These are phyloP conservation scores for Aspergillus bridgeri DNA, from an alignment of 495 filamentous ascomycete species.

Conservation along the genomic window DNA sequence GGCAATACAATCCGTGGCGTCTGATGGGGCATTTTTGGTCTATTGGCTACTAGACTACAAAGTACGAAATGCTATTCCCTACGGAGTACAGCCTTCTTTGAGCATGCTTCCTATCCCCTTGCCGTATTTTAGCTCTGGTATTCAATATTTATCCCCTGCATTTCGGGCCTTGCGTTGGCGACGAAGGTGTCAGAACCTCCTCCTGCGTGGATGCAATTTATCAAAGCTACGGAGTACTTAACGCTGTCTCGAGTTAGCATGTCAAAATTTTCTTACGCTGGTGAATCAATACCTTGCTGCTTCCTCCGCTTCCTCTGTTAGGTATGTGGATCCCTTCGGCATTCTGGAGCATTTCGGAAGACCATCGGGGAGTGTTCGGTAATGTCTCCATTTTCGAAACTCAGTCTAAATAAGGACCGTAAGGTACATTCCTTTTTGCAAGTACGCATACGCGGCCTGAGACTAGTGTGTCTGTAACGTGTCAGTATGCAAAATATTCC, in stretches of 20 bases:
- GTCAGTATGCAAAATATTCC: too few species aligned
- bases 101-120: neutral
- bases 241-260: too few species aligned
- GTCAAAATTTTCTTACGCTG: neutral
- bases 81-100: too few species aligned
- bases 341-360: neutral
- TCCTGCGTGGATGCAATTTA: neutral
- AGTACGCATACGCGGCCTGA: too few species aligned
- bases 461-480: too few species aligned
- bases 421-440: too few species aligned
- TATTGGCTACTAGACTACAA: neutral
- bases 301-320: neutral
- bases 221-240: too few species aligned
- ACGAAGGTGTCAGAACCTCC: neutral
- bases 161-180: neutral
- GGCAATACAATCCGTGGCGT: neutral
- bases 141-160: neutral
- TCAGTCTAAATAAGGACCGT: too few species aligned
- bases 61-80: too few species aligned
- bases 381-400: neutral
- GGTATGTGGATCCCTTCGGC: neutral
- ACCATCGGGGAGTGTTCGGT: neutral
- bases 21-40: neutral
- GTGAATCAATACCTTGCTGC: neutral
- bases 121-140: neutral